Conservation (phyloP, 345 rosid species). For the Moricandia moricandioides region DNA sequence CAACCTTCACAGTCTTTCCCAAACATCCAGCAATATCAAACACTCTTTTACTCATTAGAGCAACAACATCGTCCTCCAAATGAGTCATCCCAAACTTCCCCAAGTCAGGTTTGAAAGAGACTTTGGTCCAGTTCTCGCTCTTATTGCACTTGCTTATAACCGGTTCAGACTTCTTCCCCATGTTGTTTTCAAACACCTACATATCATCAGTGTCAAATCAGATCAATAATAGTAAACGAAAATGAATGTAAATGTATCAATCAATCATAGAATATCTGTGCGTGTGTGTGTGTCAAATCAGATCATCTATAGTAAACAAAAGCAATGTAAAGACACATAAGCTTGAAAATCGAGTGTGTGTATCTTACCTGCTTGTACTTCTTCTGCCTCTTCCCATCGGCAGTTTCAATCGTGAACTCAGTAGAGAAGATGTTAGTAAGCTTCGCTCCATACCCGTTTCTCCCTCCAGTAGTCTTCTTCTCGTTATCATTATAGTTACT, state of each 20-base stretch:
- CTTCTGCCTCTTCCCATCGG: constrained; percentile 74
- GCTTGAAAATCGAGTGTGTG: not conserved
- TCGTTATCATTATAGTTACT: constrained; percentile 78
- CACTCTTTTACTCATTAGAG: constrained; percentile 87
- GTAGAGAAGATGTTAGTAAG: constrained; percentile 87
- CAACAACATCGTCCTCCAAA: constrained; percentile 88
- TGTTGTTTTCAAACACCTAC: constrained; percentile 82
- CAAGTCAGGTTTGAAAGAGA: constrained; percentile 82
- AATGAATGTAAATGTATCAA: too few species aligned
- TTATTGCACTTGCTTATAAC: constrained; percentile 63
- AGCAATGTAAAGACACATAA: too few species aligned
- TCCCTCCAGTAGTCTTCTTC: constrained; percentile 97
- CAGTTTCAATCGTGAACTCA: constrained; percentile 86
- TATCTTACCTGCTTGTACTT: constrained; percentile 76
- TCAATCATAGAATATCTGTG: too few species aligned
- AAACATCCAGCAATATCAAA: constrained; percentile 93
- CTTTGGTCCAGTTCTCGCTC: constrained; percentile 89
- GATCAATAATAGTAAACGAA: too few species aligned
- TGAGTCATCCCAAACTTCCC: constrained; percentile 73
- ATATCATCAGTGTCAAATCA: too few species aligned
- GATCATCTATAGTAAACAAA: not conserved
- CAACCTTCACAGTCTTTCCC: constrained; percentile 89
- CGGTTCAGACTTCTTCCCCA: constrained; percentile 86
- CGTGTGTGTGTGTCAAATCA: not conserved
- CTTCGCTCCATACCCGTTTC: constrained; percentile 96